Base-by-base conservation (phyloP, 345 rosid genomes). In the Pistacia atlantica region DNA sequence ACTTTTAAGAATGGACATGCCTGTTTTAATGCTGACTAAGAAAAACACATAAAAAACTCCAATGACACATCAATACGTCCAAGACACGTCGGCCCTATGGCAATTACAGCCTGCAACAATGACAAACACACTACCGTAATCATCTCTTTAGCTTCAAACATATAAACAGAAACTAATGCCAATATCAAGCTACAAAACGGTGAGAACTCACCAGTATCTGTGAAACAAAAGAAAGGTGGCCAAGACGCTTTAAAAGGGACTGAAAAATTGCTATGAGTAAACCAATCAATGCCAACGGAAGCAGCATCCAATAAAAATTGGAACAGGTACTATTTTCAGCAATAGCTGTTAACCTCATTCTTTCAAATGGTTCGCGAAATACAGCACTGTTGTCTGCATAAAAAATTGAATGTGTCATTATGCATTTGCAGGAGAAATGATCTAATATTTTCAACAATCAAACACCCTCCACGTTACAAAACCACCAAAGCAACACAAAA, bases 81-180 rank as follows among this genome's bases (percentile, higher is more conserved):
- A 9, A 87, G 69, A 28, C 77, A 64, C 11, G 87, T 75, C 7
- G 88, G 86, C 58, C 89, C 85, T 59, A 87, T 9, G 69, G 67
- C 72, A 12, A 87, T 80, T 42, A 83, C 87, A 72, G 86, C 89
- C 90, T 87, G 76, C 18, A 18, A 4, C n/a, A 55, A 7, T 18
- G 4, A 59, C 11, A 62, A 65, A 54, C 8, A 54, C 25, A 18
- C 25, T 1, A 42, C 8, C 46, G 6, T 42, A 42, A 42, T 42
- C 46, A 42, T 42, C 46, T 5, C 46, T 42, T 6, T 8, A 42
- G 46, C 46, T 42, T 42, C 46, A 42, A 42, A 42, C 46, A 22
- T 22, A 6, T 42, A 42, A 42, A 18, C 31, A 58, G 2, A 18
- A 4, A 17, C 25, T 16, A 13, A 38, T 16, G 5, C 4, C 8